Base-by-base conservation (phyloP, 2,329 filamentous ascomycete genomes). In the Huntiella moniliformis region DNA sequence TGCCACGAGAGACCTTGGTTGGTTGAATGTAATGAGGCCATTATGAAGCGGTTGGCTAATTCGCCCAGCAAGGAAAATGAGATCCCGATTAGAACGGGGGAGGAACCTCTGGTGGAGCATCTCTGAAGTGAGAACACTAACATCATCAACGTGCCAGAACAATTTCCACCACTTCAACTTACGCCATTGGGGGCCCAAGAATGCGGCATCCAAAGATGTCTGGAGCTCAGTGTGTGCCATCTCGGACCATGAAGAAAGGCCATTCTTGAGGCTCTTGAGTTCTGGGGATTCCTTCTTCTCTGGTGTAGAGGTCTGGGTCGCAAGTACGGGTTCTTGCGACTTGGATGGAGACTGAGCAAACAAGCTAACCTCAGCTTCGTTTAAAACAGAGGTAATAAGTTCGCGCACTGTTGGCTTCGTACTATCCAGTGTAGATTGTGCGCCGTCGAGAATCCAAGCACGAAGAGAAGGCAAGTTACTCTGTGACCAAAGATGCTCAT, bases 141-240 rank as follows among this genome's bases (percentile, higher is more conserved):
- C 84, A 55, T 95, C 88, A 57, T 96, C 88, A 17, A 91, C 86
- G 15, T 85, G 77, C 86, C 86, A 94, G 57, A 94, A 86, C 0
- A 96, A 70, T 59, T 93, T 93, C 81, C 85, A 95, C 87, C 88
- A 96, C 12, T 77, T 72, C 3, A 94, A 67, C 51, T 82, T 79
- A 18, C 75, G 73, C 88, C 88, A 95, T 35, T 77, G 69, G 13
- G 65, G 69, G n/a, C 82, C 77, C 0, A 72, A 67, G 54, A 95
- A 88, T 0, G 84, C 86, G 38, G 74, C 63, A 52, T 88, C 80
- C 2, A 95, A 73, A 53, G 86, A 73, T 43, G 80, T 72, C 51
- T 85, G 82, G 5, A 96, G 70, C 60, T 96, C 88, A 1, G 76
- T 71, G 57, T 96, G 88, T 0, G 83, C 84, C 16, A 67, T 67